Conservation (phyloP, 2,329 filamentous ascomycete genomes). For the Fusarium secorum region DNA sequence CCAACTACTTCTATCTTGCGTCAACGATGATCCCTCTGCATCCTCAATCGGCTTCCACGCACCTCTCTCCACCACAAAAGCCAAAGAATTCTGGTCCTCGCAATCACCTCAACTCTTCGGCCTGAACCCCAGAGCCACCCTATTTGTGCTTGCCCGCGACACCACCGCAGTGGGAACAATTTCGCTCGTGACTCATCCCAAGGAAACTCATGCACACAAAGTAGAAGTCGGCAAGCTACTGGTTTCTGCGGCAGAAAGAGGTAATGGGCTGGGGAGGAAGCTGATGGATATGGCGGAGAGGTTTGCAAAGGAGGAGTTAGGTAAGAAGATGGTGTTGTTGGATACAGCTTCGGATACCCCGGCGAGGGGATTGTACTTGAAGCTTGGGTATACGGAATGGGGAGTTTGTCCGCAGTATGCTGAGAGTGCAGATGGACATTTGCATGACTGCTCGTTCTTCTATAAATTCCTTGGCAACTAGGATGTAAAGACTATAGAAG, state of each 20-base stretch:
- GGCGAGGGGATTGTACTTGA: neutral
- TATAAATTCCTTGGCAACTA: neutral
- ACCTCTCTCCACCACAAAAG: neutral
- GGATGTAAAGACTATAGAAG: rapidly evolving
- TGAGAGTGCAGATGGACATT: neutral
- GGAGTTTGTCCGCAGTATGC: slow-evolving; percentile 1
- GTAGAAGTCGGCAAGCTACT: neutral
- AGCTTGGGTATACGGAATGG: neutral
- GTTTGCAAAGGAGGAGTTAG: neutral
- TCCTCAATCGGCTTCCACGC: slow-evolving; percentile 1
- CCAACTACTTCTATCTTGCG: neutral
- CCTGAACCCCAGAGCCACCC: neutral
- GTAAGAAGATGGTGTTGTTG: neutral
- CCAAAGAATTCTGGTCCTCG: neutral
- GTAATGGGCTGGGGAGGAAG: neutral
- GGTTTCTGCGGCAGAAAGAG: neutral
- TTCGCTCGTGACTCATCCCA: neutral
- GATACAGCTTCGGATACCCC: neutral
- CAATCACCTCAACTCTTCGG: neutral
- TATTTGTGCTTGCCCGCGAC: neutral
- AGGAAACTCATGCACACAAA: neutral
- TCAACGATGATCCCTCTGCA: neutral
- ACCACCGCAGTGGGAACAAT: neutral
- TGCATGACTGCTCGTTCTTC: neutral
- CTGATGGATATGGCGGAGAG: neutral